Percentiles rank a stretch among this genome's conserved stretches.
Conservation (phyloP, 306 rosid genomes). For the Abrus precatorius region DNA sequence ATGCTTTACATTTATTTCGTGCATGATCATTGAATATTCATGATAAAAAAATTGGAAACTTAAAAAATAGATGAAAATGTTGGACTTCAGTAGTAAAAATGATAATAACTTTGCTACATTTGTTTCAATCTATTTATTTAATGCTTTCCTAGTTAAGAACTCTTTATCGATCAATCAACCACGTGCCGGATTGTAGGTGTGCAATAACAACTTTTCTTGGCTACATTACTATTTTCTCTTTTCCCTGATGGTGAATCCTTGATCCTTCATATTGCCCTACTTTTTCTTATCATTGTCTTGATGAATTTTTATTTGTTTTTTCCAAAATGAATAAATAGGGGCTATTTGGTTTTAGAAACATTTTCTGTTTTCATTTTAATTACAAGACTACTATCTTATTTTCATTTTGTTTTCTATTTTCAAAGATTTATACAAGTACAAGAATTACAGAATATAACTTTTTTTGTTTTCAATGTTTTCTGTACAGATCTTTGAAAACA, state of each 20-base stretch:
- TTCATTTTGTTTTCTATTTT: no score
- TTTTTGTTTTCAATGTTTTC: no score
- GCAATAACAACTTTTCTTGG: not conserved
- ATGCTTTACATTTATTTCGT: slow-evolving; percentile 16
- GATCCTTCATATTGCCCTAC: not conserved
- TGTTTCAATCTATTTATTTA: not conserved
- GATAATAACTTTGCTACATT: slow-evolving; percentile 1
- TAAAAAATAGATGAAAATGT: not conserved
- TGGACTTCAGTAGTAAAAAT: not conserved
- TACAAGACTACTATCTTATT: no score
- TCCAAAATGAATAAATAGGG: not conserved
- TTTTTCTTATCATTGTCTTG: not conserved
- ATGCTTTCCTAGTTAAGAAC: slow-evolving; percentile 21
- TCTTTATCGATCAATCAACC: not conserved
- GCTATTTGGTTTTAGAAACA: no score
- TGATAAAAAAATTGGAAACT: slow-evolving; percentile 11
- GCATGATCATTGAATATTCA: slow-evolving; percentile 8
- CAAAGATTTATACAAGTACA: no score
- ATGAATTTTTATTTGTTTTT: not conserved
- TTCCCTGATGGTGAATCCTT: slow-evolving; percentile 4
- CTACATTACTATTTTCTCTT: not conserved
- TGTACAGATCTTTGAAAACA: no score
- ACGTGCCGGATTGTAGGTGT: slow-evolving; percentile 4
- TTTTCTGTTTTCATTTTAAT: no score
- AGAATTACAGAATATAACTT: no score